Evolutionary conservation across 768 basidiomycete species (phyloP).

Genomic region (Gloeopeniophorella convolvens): DNA sequence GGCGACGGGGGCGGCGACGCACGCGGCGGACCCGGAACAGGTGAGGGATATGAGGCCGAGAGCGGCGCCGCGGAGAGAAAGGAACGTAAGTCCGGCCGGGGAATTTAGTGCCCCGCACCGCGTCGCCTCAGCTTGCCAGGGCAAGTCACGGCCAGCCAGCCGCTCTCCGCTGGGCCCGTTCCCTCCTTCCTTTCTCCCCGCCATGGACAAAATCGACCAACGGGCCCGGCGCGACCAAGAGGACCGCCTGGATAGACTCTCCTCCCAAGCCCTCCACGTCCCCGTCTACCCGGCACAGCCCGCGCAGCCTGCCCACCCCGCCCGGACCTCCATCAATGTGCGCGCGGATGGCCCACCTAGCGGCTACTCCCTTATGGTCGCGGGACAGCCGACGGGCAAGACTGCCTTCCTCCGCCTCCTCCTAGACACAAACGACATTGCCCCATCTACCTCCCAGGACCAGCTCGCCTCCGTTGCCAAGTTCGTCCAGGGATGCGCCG

Average conservation of each 20-base stretch:
- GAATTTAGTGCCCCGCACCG: constrained; percentile 21
- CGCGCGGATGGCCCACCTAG: constrained; percentile 32
- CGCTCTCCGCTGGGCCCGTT: constrained; percentile 31
- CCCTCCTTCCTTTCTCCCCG: constrained; percentile 29
- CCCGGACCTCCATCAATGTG: constrained; percentile 26
- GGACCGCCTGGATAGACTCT: constrained; percentile 24
- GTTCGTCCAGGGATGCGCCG: constrained; percentile 70
- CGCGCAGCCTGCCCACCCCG: constrained; percentile 24
- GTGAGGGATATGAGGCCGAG: constrained; percentile 16
- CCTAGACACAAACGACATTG: constrained; percentile 71
- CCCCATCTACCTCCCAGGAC: constrained; percentile 55
- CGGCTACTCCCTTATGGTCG: constrained; percentile 69
- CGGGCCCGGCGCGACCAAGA: constrained; percentile 41
- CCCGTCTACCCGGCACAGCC: constrained; percentile 21
- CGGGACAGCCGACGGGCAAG: constrained; percentile 79
- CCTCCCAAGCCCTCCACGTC: constrained; percentile 25
- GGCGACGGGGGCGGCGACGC: constrained; percentile 1
- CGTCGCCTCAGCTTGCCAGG: constrained; percentile 18
- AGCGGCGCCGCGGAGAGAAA: constrained; percentile 22
- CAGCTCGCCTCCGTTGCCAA: constrained; percentile 77
- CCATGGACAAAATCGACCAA: constrained; percentile 57
- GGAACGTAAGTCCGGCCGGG: constrained; percentile 21
- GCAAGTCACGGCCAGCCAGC: constrained; percentile 48
- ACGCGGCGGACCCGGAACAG: constrained; percentile 2
- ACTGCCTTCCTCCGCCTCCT: constrained; percentile 82